Evolutionary conservation across 257 asterid genomes (phyloP).

Genomic region (Solanum etuberosum): DNA sequence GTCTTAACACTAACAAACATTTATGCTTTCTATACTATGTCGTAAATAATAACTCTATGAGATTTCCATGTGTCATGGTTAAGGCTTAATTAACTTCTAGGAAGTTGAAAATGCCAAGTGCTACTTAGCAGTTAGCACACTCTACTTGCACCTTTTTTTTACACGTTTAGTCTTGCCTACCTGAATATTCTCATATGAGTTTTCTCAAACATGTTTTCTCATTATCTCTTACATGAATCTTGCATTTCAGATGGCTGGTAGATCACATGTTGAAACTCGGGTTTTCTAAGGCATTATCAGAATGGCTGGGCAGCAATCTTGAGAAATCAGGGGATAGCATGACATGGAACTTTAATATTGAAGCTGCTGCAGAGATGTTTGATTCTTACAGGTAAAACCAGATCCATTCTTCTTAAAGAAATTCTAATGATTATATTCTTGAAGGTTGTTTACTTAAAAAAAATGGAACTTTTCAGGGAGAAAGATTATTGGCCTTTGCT

Average conservation of each 20-base stretch:
- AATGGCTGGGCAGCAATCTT: slow-evolving; percentile 93
- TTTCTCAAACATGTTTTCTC: neutral
- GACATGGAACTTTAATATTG: slow-evolving; percentile 80
- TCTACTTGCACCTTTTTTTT: neutral
- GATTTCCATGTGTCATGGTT: neutral
- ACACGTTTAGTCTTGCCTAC: neutral
- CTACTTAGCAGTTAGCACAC: neutral
- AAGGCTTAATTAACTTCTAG: neutral
- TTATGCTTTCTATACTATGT: neutral
- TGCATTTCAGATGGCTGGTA: slow-evolving; percentile 71
- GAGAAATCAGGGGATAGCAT: slow-evolving; percentile 56
- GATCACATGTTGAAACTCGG: slow-evolving; percentile 76
- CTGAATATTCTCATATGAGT: neutral
- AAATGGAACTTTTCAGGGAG: slow-evolving; percentile 31
- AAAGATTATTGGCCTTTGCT: slow-evolving; percentile 60
- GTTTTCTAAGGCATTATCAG: slow-evolving; percentile 75
- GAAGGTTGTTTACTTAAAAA: neutral
- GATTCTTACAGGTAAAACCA: slow-evolving; percentile 55
- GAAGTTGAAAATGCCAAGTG: neutral
- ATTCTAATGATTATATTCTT: neutral
- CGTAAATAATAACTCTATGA: neutral
- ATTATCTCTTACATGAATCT: neutral
- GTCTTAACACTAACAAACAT: neutral
- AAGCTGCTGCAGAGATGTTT: slow-evolving; percentile 87
- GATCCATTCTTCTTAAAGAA: neutral